phyloP scores from a whole-genome alignment of 2,329 filamentous ascomycete genomes.

The Fusarium dlaminii region DNA sequence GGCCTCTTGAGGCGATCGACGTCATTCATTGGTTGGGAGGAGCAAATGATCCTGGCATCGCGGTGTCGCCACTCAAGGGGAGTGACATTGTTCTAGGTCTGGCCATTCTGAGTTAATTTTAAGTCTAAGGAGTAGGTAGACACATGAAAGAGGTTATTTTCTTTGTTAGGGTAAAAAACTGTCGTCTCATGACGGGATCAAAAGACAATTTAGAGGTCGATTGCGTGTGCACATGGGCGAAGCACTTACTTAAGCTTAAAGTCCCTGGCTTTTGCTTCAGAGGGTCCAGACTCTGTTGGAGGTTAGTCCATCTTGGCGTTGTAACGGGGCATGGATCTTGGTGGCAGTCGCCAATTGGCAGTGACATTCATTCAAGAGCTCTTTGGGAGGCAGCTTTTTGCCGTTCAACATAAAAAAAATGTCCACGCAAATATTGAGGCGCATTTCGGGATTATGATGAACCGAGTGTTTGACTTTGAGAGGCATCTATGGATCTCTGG shows the following conservation, averaged over 20 bases:
- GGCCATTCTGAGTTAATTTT: not conserved
- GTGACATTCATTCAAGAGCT: not conserved
- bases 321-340: not conserved
- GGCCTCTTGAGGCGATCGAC: slow-evolving; percentile 39
- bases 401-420: not conserved
- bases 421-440: slow-evolving; percentile 9
- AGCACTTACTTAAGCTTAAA: slow-evolving; percentile 38
- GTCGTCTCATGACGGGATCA: not conserved
- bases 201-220: not conserved
- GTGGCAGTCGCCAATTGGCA: not conserved
- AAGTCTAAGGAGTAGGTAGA: not conserved
- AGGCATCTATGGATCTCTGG: not conserved
- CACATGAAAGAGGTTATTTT: not conserved
- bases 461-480: not conserved
- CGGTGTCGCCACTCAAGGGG: slow-evolving; percentile 23
- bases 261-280: slow-evolving; percentile 1
- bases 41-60: slow-evolving; percentile 21
- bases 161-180: not conserved
- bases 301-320: slow-evolving; percentile 25
- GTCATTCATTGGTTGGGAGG: slow-evolving; percentile 38
- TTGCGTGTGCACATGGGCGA: slow-evolving; percentile 31
- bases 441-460: slow-evolving; percentile 2
- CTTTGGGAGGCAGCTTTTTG: not conserved
- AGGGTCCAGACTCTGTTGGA: slow-evolving; percentile 3
- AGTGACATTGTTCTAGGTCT: slow-evolving; percentile 2